phyloP scores from a whole-genome alignment of 345 rosid genomes.

The Brassica napus region DNA sequence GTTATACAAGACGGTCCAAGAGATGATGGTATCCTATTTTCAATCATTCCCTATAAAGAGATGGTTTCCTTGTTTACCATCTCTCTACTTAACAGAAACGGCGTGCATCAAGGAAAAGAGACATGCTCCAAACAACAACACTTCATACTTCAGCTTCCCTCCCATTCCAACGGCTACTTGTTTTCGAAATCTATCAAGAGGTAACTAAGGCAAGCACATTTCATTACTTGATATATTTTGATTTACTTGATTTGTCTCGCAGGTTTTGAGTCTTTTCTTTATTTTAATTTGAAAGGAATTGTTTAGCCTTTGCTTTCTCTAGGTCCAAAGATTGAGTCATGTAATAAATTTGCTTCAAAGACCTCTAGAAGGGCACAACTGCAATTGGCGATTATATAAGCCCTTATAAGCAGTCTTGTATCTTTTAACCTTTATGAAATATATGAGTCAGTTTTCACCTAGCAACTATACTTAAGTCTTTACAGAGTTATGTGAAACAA shows the following conservation, averaged over 20 bases:
- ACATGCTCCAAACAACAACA: not conserved
- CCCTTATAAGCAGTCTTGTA: no score
- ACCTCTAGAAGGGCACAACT: not conserved
- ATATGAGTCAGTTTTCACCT: no score
- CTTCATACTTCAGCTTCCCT: not conserved
- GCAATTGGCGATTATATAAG: not conserved
- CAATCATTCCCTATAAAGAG: not conserved
- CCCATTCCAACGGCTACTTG: not conserved
- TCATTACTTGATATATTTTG: not conserved
- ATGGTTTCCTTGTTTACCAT: not conserved
- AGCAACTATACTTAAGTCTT: no score
- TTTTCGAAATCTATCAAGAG: not conserved
- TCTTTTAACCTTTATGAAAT: no score
- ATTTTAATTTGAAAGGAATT: not conserved
- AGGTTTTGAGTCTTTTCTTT: not conserved
- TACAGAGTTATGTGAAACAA: no score
- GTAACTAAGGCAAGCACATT: not conserved
- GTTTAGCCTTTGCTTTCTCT: not conserved
- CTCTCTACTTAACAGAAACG: not conserved
- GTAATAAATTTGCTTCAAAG: not conserved
- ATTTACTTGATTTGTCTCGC: not conserved
- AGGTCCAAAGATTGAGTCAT: not conserved
- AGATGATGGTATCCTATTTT: not conserved
- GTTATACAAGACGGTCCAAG: not conserved
- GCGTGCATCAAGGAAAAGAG: not conserved